A percentile compares a stretch with the other conserved stretches of the same genome.
phyloP scores from a whole-genome alignment of 2,329 filamentous ascomycete genomes.

The Hirsutella minnesotensis region DNA sequence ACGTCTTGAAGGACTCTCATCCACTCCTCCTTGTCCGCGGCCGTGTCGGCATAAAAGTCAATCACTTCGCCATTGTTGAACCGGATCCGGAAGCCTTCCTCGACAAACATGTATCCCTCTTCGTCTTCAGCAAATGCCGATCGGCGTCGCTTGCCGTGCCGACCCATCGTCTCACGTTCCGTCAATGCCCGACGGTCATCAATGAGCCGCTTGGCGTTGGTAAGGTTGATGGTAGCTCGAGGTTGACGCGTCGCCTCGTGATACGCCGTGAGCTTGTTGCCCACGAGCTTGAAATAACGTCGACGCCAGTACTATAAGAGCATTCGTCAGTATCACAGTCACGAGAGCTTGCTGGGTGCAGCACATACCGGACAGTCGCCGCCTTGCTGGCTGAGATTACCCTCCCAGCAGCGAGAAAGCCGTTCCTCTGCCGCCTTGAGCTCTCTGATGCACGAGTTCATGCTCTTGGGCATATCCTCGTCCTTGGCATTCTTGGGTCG shows the following conservation, averaged over 20 bases:
- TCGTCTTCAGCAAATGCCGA: constrained; percentile 97
- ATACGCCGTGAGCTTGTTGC: constrained; percentile 85
- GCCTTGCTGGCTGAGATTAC: constrained; percentile 87
- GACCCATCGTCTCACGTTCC: constrained; percentile 70
- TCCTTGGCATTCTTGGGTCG: constrained; percentile 78
- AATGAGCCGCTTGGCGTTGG: constrained; percentile 84
- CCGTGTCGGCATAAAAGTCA: constrained; percentile 92
- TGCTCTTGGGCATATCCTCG: constrained; percentile 98
- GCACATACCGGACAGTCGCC: constrained; percentile 87
- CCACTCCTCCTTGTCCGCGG: constrained; percentile 84
- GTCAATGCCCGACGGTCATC: constrained; percentile 79
- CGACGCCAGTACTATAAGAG: constrained; percentile 78
- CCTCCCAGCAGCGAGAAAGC: constrained; percentile 69
- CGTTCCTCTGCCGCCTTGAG: constrained; percentile 81
- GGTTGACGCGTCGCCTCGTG: constrained; percentile 93
- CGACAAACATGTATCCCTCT: constrained; percentile 98
- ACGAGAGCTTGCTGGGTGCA: not conserved
- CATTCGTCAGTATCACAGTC: constrained; percentile 24
- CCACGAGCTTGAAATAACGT: constrained; percentile 89
- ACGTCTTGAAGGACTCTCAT: constrained; percentile 76
- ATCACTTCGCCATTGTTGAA: constrained; percentile 98
- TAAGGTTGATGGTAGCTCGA: constrained; percentile 90
- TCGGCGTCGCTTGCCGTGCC: constrained; percentile 69
- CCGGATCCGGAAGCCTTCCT: constrained; percentile 96
- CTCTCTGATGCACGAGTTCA: constrained; percentile 92